These are phyloP conservation scores for Fusarium tupiense DNA, from an alignment of 2,329 filamentous ascomycete species.

Conservation along the genomic window DNA sequence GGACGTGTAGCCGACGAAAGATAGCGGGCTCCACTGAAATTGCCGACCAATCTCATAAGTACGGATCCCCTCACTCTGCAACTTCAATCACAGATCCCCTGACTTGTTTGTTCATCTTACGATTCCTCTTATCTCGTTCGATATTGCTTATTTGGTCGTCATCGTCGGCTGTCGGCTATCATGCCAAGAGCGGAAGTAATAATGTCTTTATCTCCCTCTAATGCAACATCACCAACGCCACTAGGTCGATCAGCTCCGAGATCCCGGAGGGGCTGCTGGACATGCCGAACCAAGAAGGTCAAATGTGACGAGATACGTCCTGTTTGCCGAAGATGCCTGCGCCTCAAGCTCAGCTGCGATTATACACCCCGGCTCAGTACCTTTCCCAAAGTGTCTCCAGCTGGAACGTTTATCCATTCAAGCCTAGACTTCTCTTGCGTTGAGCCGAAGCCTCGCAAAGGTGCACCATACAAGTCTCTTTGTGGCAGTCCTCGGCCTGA, in stretches of 20 bases:
- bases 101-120: background rate
- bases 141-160: background rate
- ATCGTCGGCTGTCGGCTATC: background rate
- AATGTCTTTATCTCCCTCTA: background rate
- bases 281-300: background rate
- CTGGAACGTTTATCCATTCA: background rate
- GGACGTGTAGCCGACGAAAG: background rate
- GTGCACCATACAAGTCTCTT: too few species aligned
- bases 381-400: background rate
- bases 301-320: background rate
- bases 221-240: background rate
- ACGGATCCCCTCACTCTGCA: background rate
- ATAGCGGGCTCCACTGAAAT: background rate
- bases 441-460: rapidly evolving
- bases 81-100: background rate
- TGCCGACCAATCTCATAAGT: background rate
- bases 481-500: background rate
- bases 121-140: background rate
- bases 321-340: background rate
- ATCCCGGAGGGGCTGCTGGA: background rate
- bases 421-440: background rate
- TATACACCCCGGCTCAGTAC: background rate
- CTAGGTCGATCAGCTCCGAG: background rate
- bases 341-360: background rate
- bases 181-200: background rate